Evolutionary conservation across 2,329 filamentous ascomycete genomes (phyloP), one percentile per base, ranked within the genome.

Genomic region (Fusarium vanettenii): DNA sequence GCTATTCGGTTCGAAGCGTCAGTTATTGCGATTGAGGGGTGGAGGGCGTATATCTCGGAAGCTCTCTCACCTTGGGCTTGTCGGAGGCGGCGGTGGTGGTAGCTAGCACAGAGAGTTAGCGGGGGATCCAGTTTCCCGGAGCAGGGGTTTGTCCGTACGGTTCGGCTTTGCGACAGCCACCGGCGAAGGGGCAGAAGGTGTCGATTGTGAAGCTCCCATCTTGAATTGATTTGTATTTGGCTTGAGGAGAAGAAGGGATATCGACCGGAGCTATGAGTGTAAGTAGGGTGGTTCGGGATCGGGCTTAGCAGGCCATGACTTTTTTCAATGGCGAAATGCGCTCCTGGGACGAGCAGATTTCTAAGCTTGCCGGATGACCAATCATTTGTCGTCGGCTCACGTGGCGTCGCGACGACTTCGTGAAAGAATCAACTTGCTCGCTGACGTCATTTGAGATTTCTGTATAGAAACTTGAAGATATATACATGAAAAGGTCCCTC

Each of bases 1-100:
- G 96, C 95, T 98, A 80, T 52, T 31, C 1, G n/a, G 6, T 5
- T 11, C 6, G 2, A 29, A 22, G 14, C 41, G 61, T 76, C 29
- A 75, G 72, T 4, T 20, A 69, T 57, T 18, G 56, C 50, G 56
- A 71, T 73, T 71, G 70, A 48, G 50, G 22, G 20, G 81, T 9
- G 10, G 81, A 55, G 80, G 69, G 60, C 29, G 33, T 18, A 41
- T 52, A 6, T 20, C n/a, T 20, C 27, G 27, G 27, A 31, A 31
- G 50, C 50, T 52, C 50, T 52, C 76, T 77, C 63, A 87, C 86
- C 85, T 86, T 87, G 69, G 85, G 86, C 79, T 85, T 85, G 59
- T 82, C 82, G 66, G 79, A n/a, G 60, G 37, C 41, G 20, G 71
- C 64, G 65, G 78, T 80, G 25, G 81, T 76, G 64, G 78, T 74